Conservation (phyloP, 2,329 filamentous ascomycete genomes). For the Xylariaceae sp. region DNA sequence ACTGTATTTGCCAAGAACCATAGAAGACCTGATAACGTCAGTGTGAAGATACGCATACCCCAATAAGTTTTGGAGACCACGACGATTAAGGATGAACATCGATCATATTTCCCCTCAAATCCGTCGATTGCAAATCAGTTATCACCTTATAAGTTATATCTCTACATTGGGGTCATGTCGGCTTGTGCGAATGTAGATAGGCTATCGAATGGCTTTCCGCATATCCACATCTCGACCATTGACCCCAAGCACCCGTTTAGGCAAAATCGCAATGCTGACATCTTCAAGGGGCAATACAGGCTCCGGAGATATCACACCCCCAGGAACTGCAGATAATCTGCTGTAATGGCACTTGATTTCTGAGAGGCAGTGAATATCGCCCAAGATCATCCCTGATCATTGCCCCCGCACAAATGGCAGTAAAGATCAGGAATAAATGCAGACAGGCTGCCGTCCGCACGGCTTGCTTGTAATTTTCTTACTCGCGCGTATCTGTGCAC, state of each 20-base stretch:
- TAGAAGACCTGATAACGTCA: no score
- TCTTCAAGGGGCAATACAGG: constrained; percentile 4
- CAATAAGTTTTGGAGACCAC: no score
- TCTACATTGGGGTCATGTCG: no score
- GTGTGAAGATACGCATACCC: no score
- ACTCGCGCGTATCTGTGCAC: background rate
- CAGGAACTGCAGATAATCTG: constrained; percentile 7
- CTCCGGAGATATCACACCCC: background rate
- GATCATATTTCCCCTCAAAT: no score
- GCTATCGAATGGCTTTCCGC: constrained; percentile 1
- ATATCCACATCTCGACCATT: constrained; percentile 5
- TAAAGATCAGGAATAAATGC: constrained; percentile 12
- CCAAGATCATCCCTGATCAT: background rate
- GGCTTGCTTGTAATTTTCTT: background rate
- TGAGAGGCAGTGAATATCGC: constrained; percentile 1
- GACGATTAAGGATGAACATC: no score
- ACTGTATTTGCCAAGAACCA: no score
- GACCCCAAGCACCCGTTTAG: constrained; percentile 25
- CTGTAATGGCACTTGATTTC: constrained; percentile 18
- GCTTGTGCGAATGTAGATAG: background rate
- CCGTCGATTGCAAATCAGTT: no score
- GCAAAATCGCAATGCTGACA: constrained; percentile 16
- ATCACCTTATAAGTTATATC: no score
- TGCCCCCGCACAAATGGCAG: background rate
- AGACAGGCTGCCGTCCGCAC: background rate